Conservation (phyloP, 495 filamentous ascomycete genomes). For the Hypoxylon intermedium region DNA sequence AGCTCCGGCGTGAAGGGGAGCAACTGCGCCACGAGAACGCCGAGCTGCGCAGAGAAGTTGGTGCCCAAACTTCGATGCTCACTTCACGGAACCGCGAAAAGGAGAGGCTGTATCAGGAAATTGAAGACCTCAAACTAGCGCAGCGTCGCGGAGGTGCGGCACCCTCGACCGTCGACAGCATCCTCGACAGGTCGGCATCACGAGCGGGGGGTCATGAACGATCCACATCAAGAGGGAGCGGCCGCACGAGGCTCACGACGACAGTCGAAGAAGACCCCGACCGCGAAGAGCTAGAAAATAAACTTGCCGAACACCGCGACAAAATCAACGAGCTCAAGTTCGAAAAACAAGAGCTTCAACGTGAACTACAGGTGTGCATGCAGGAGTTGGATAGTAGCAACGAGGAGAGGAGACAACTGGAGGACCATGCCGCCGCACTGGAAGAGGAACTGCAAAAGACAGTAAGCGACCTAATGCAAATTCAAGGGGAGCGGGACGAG, state of each 20-base stretch:
- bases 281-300: slow-evolving; percentile 83
- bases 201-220: slow-evolving; percentile 71
- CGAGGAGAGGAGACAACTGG: slow-evolving; percentile 62
- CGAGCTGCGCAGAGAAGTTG: slow-evolving; percentile 87
- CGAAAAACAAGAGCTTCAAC: slow-evolving; percentile 79
- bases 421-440: slow-evolving; percentile 65
- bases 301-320: slow-evolving; percentile 83
- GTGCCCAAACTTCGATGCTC: slow-evolving; percentile 96
- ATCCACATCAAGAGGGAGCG: slow-evolving; percentile 75
- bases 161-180: slow-evolving; percentile 80
- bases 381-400: slow-evolving; percentile 71
- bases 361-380: slow-evolving; percentile 72
- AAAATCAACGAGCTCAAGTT: slow-evolving; percentile 83
- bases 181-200: slow-evolving; percentile 91
- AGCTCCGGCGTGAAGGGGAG: slow-evolving; percentile 67
- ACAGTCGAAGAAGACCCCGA: slow-evolving; percentile 78
- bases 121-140: slow-evolving; percentile 91
- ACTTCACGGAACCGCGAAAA: slow-evolving; percentile 95
- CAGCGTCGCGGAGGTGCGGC: slow-evolving; percentile 69
- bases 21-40: slow-evolving; percentile 91
- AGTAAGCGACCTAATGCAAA: slow-evolving; percentile 77
- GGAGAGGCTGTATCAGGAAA: slow-evolving; percentile 93
- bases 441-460: slow-evolving; percentile 79
- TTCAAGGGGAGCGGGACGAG: slow-evolving; percentile 88
- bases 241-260: slow-evolving; percentile 63